Percentiles rank a stretch among this genome's conserved stretches.
phyloP scores from a whole-genome alignment of 1,284 basidiomycete genomes.

The Porodaedalea pini region DNA sequence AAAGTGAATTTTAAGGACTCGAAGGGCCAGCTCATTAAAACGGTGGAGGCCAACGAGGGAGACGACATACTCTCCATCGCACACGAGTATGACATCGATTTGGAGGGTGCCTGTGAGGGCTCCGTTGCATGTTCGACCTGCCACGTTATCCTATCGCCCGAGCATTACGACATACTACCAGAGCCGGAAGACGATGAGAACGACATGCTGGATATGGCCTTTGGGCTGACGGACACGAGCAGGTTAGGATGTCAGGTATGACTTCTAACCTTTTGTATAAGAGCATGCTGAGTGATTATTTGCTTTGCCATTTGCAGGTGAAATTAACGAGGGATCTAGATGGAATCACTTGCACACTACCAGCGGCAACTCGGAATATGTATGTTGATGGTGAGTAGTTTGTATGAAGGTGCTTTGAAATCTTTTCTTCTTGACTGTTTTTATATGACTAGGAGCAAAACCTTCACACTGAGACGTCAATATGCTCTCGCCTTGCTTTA shows the following conservation, averaged over 20 bases:
- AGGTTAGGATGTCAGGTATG: slow-evolving; percentile 54
- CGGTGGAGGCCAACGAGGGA: slow-evolving; percentile 89
- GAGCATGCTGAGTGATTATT: slow-evolving; percentile 31
- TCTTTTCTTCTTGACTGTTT: too few species aligned
- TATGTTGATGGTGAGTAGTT: slow-evolving; percentile 80
- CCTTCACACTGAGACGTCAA: not conserved
- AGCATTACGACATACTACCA: slow-evolving; percentile 81
- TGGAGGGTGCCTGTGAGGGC: slow-evolving; percentile 98
- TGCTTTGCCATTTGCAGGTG: slow-evolving; percentile 72
- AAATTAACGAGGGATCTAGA: slow-evolving; percentile 79
- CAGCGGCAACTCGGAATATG: slow-evolving; percentile 95
- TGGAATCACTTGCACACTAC: slow-evolving; percentile 83
- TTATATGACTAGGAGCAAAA: not conserved
- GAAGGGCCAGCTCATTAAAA: slow-evolving; percentile 80
- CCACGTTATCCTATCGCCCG: slow-evolving; percentile 85
- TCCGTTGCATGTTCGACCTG: slow-evolving; percentile 98
- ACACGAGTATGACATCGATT: slow-evolving; percentile 94
- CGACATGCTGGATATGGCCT: slow-evolving; percentile 98
- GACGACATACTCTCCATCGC: slow-evolving; percentile 91
- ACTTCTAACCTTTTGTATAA: not conserved
- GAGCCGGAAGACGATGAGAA: slow-evolving; percentile 98
- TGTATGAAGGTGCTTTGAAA: too few species aligned
- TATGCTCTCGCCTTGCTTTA: too few species aligned
- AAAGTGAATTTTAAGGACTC: slow-evolving; percentile 88
- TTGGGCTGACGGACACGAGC: slow-evolving; percentile 93